Conservation (phyloP, 129 eudicot species). For the Flaveria bidentis region DNA sequence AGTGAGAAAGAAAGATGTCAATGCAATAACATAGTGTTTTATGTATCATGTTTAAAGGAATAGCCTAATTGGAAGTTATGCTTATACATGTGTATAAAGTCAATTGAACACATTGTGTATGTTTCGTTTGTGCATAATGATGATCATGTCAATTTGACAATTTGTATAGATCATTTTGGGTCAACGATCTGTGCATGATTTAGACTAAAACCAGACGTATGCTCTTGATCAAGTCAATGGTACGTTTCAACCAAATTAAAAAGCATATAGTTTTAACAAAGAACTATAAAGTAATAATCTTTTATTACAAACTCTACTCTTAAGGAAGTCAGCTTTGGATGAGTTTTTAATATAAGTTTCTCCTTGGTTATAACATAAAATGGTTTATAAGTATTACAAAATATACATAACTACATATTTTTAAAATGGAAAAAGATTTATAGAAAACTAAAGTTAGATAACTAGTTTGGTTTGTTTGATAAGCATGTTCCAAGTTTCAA, state of each 20-base stretch:
- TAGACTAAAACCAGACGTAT: neutral
- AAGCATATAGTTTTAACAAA: neutral
- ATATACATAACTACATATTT: no score
- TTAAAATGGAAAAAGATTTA: no score
- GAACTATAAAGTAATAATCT: neutral
- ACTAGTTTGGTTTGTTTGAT: no score
- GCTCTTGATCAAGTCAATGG: slow-evolving; percentile 17
- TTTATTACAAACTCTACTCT: neutral
- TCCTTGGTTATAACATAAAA: neutral
- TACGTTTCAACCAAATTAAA: neutral
- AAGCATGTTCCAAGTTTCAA: no score
- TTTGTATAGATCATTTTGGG: neutral
- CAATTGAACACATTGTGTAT: neutral
- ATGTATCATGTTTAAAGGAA: no score
- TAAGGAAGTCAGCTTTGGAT: slow-evolving; percentile 2
- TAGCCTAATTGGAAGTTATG: no score
- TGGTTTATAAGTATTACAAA: no score
- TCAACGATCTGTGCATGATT: neutral
- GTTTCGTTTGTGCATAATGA: neutral
- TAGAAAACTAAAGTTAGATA: no score
- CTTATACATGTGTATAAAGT: no score
- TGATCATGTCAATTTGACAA: neutral
- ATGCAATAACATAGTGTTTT: no score
- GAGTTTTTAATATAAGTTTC: neutral
- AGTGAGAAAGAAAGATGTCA: no score